Conservation (phyloP, 73 alveolate species). For the Paramecium primaurelia region DNA sequence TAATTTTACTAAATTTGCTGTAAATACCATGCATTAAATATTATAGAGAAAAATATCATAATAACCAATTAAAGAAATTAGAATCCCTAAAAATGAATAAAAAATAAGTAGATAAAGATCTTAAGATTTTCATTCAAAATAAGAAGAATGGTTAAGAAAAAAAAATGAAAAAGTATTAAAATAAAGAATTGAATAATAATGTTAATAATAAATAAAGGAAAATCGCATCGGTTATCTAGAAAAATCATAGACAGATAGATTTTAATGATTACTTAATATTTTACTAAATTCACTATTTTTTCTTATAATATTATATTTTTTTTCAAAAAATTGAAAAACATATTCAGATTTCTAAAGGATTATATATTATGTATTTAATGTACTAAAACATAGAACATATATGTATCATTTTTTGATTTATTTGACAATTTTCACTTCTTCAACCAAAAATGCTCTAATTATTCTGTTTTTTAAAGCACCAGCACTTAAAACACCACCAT, state of each 20-base stretch:
- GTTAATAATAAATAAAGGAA: background rate
- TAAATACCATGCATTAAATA: background rate
- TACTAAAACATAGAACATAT: background rate
- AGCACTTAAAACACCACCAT: constrained; percentile 75
- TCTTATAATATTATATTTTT: no score
- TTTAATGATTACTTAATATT: background rate
- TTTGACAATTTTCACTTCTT: constrained; percentile 78
- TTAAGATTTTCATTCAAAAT: background rate
- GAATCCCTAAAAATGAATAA: background rate
- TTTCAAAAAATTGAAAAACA: background rate
- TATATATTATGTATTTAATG: background rate
- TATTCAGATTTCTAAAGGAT: background rate
- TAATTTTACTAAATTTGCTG: constrained; percentile 37
- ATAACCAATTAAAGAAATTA: background rate
- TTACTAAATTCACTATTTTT: no score
- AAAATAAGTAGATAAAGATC: constrained; percentile 21
- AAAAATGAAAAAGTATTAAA: constrained; percentile 10
- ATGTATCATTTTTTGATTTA: constrained; percentile 35
- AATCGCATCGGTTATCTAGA: background rate
- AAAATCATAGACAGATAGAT: constrained; percentile 9
- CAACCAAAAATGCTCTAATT: constrained; percentile 79
- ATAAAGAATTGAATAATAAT: background rate
- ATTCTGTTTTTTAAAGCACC: constrained; percentile 70
- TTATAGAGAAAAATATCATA: constrained; percentile 7
- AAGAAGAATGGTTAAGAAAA: constrained; percentile 14